Base-by-base conservation (phyloP, 129 eudicot species). In the Centrapalus pauciflorus region DNA sequence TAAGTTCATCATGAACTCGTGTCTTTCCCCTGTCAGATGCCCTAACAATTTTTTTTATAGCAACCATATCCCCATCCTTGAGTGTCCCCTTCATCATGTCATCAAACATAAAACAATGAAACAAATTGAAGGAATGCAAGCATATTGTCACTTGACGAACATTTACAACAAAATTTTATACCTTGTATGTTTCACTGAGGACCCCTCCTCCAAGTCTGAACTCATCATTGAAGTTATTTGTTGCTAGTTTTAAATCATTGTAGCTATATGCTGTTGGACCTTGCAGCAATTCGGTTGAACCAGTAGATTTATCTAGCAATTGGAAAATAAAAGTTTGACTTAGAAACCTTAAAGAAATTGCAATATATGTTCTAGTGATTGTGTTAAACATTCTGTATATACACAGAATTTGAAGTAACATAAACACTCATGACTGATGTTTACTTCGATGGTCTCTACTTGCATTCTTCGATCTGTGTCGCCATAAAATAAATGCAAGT, bases 141-240 rank as follows among this genome's bases (percentile, higher is more conserved):
- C 16, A 6, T 25, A 11, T 3, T 50, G 8, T 12, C 23, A 7
- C 1, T 55, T 28, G n/a, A 4, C 12, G 10, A 26, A 1, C 12
- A 55, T 11, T 25, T 41, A n/a, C n/a, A n/a, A n/a, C n/a, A n/a
- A n/a, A n/a, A n/a, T n/a, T n/a, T n/a, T n/a, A n/a, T 64, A 64
- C 69, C 69, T 41, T 64, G 35, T 64, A 81, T n/a, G 76, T 82
- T 41, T 71, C 82, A n/a, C 82, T 79, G 16, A 81, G 76, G 8
- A 81, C 76, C 49, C 82, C 85, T 58, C 82, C 85, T 72, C 85
- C 85, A 24, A 81, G 69, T 68, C 71, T 81, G 43, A 60, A 66
- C 63, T 72, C 76, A 4, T 71, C 68, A 17, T 79, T 76, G 29
- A 81, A 81, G 20, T 67, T 28, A 21, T 41, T 41, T 24, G 69